Conservation (phyloP, 2,329 filamentous ascomycete species). For the Aspergillus hiratsukae region DNA sequence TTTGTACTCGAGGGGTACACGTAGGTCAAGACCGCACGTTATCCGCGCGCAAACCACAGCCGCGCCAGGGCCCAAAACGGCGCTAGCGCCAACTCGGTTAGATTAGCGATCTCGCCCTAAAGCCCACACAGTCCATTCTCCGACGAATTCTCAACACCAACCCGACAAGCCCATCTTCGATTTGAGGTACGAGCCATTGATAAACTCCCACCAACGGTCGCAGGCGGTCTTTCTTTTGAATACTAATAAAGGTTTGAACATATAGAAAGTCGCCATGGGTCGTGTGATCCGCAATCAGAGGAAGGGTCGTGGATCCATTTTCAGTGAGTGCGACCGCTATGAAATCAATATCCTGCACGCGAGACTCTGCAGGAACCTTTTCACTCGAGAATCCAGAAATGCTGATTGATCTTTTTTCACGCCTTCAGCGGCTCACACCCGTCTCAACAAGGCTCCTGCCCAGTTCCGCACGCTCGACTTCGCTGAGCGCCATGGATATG, state of each 20-base stretch:
- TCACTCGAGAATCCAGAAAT: slow-evolving; percentile 18
- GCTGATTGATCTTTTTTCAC: slow-evolving; percentile 29
- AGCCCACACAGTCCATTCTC: slow-evolving; percentile 41
- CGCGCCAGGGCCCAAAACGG: slow-evolving; percentile 9
- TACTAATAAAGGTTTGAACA: slow-evolving; percentile 31
- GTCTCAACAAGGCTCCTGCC: slow-evolving; percentile 90
- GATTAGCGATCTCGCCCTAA: slow-evolving; percentile 45
- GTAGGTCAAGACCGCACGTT: not conserved
- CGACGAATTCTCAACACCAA: slow-evolving; percentile 39
- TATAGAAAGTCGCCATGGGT: slow-evolving; percentile 52
- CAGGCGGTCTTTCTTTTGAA: slow-evolving; percentile 24
- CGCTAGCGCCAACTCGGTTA: slow-evolving; percentile 37
- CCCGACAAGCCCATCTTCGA: slow-evolving; percentile 42
- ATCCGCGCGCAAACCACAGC: slow-evolving; percentile 7
- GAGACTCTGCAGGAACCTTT: slow-evolving; percentile 6
- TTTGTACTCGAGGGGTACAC: not conserved
- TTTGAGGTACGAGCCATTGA: slow-evolving; percentile 38
- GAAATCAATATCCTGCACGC: slow-evolving; percentile 13
- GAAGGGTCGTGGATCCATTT: slow-evolving; percentile 73
- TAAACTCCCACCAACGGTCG: slow-evolving; percentile 26
- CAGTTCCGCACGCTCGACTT: slow-evolving; percentile 97
- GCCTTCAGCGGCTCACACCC: slow-evolving; percentile 67
- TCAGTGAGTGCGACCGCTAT: slow-evolving; percentile 56
- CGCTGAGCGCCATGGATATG: slow-evolving; percentile 94
- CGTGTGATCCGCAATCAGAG: slow-evolving; percentile 74